These are phyloP conservation scores for Phycomyces blakesleeanus DNA, from an alignment of 192 early-diverging fungal genomes.

Conservation along the genomic window DNA sequence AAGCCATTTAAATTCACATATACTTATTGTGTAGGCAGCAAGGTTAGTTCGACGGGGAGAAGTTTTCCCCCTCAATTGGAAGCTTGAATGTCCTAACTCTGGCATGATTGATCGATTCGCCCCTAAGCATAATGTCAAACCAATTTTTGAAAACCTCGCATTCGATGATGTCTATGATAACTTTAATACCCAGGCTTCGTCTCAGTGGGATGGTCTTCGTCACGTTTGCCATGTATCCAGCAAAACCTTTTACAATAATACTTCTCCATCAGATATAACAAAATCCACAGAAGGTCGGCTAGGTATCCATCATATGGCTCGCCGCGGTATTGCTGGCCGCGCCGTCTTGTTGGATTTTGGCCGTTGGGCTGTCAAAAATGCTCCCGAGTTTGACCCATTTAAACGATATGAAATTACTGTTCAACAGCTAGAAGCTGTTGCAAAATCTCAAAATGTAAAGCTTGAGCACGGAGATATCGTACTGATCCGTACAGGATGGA, in stretches of 20 bases:
- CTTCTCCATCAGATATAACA: conserved; percentile 1
- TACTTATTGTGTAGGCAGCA: conserved; percentile 13
- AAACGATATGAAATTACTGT: conserved; percentile 18
- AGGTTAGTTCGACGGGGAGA: conserved; percentile 19
- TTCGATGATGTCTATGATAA: conserved; percentile 33
- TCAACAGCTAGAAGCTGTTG: conserved; percentile 21
- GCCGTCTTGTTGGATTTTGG: conserved; percentile 28
- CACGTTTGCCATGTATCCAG: conserved; percentile 18
- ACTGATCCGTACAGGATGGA: conserved; percentile 29
- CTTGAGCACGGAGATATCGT: conserved; percentile 32
- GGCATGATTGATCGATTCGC: conserved; percentile 9
- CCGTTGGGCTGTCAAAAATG: conserved; percentile 20
- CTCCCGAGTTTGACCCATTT: conserved; percentile 21
- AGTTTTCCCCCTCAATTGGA: conserved; percentile 34
- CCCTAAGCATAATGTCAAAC: conserved; percentile 3
- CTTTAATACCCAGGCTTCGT: conserved; percentile 32
- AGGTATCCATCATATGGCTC: conserved; percentile 33
- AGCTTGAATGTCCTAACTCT: conserved; percentile 11
- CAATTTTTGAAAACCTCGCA: not conserved
- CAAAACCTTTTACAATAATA: conserved; percentile 26
- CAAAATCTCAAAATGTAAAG: conserved; percentile 14
- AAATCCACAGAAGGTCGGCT: conserved; percentile 8
- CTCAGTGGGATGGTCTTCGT: conserved; percentile 34
- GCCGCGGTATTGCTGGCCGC: conserved; percentile 29
- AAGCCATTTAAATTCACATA: too few species aligned